These are phyloP conservation scores for Plasmopara viticola DNA, from an alignment of 352 stramenopile genomes.

Conservation along the genomic window DNA sequence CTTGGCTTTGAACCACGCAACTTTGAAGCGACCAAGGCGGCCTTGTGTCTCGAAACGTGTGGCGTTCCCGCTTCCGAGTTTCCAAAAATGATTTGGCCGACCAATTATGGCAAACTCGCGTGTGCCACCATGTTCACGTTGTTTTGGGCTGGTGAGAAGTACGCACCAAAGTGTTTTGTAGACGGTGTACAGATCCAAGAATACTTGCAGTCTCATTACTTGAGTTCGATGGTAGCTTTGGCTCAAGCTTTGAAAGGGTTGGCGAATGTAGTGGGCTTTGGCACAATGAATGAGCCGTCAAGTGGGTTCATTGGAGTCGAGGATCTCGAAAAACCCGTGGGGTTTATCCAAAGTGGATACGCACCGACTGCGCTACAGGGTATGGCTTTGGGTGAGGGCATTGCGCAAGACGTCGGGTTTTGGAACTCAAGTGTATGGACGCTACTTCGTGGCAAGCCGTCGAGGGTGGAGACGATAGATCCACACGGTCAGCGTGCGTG, in stretches of 20 bases:
- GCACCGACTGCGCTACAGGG: slow-evolving; percentile 63
- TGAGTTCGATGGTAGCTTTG: slow-evolving; percentile 60
- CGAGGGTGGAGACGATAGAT: slow-evolving; percentile 39
- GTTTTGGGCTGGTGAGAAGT: slow-evolving; percentile 71
- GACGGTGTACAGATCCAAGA: slow-evolving; percentile 74
- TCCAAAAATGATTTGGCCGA: slow-evolving; percentile 89
- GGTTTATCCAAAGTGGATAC: slow-evolving; percentile 56
- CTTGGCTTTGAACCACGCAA: slow-evolving; percentile 68
- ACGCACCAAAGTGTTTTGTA: slow-evolving; percentile 61
- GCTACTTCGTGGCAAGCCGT: slow-evolving; percentile 42
- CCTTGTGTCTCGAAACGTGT: slow-evolving; percentile 63
- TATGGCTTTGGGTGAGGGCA: slow-evolving; percentile 65
- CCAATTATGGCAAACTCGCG: slow-evolving; percentile 86
- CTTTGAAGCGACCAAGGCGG: slow-evolving; percentile 64
- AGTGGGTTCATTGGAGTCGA: slow-evolving; percentile 54
- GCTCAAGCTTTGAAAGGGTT: slow-evolving; percentile 52
- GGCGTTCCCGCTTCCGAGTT: slow-evolving; percentile 32
- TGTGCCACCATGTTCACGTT: slow-evolving; percentile 88
- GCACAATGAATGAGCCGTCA: slow-evolving; percentile 85
- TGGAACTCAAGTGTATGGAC: slow-evolving; percentile 57
- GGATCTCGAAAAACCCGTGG: slow-evolving; percentile 31
- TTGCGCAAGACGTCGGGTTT: slow-evolving; percentile 44
- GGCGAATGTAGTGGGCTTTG: slow-evolving; percentile 81
- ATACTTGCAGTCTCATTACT: slow-evolving; percentile 82
- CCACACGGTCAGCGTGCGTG: slow-evolving; percentile 49